phyloP scores from a whole-genome alignment of 1,284 basidiomycete species.

The Cryptococcus sp. region DNA sequence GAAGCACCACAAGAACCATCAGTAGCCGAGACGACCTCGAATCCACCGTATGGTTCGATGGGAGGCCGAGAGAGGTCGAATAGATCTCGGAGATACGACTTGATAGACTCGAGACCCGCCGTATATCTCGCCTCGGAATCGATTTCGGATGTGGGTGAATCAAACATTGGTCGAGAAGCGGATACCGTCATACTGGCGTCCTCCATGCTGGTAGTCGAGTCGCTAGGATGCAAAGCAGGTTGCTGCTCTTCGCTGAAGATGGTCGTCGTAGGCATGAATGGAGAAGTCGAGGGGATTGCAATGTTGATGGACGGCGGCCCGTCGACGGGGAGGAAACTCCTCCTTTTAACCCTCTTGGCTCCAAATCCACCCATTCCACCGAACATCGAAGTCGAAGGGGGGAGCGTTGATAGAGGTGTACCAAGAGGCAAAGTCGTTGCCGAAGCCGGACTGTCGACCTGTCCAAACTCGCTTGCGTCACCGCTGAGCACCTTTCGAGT shows the following conservation, averaged over 20 bases:
- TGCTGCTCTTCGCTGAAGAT: slow-evolving; percentile 10
- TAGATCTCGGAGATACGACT: slow-evolving; percentile 92
- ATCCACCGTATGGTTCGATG: slow-evolving; percentile 38
- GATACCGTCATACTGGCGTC: slow-evolving; percentile 15
- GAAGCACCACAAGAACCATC: slow-evolving; percentile 14
- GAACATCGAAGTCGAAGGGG: slow-evolving; percentile 10
- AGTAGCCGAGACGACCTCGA: slow-evolving; percentile 29
- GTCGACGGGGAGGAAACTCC: slow-evolving; percentile 74
- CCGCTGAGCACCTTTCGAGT: slow-evolving; percentile 7
- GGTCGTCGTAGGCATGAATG: slow-evolving; percentile 52
- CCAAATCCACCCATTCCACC: slow-evolving; percentile 3
- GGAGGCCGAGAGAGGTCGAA: slow-evolving; percentile 62
- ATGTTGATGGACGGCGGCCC: slow-evolving; percentile 52
- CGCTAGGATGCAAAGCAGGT: not conserved
- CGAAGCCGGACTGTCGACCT: slow-evolving; percentile 1
- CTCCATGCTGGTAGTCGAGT: slow-evolving; percentile 7
- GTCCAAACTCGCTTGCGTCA: slow-evolving; percentile 25
- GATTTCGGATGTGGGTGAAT: slow-evolving; percentile 6
- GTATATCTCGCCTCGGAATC: slow-evolving; percentile 30
- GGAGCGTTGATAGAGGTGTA: slow-evolving; percentile 5
- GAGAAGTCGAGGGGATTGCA: slow-evolving; percentile 56
- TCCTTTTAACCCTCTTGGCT: slow-evolving; percentile 52
- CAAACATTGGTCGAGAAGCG: slow-evolving; percentile 31
- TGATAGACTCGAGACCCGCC: slow-evolving; percentile 71
- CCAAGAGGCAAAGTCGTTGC: slow-evolving; percentile 10